Conservation (phyloP, 2,329 filamentous ascomycete genomes). For the Clonostachys chloroleuca region DNA sequence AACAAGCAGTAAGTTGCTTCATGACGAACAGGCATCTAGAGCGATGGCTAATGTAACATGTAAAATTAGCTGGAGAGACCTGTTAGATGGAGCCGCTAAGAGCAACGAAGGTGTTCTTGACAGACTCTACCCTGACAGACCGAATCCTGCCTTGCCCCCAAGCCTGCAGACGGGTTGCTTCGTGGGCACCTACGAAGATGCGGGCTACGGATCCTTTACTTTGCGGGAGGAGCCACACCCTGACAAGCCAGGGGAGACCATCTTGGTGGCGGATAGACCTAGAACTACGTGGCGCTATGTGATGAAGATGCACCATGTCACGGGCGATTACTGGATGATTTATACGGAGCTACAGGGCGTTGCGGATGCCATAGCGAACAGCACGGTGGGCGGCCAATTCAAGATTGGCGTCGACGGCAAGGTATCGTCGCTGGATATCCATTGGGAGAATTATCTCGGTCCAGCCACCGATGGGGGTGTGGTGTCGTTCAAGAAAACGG, state of each 20-base stretch:
- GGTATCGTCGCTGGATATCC: neutral
- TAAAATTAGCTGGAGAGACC: too few relatives aligned
- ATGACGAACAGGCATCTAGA: too few relatives aligned
- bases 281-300: conserved; percentile 14
- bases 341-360: conserved; percentile 5
- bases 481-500: conserved; percentile 1
- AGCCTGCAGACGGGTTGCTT: conserved; percentile 24
- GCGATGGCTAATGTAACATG: too few relatives aligned
- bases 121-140: conserved; percentile 27
- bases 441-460: neutral
- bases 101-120: conserved; percentile 13
- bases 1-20: too few relatives aligned
- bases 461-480: neutral
- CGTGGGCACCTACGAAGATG: conserved; percentile 36
- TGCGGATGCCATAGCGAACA: neutral
- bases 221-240: conserved; percentile 9
- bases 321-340: conserved; percentile 17
- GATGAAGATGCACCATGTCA: conserved; percentile 16
- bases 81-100: too few relatives aligned
- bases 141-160: conserved; percentile 23
- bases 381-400: neutral
- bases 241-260: conserved; percentile 4
- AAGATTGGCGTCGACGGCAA: conserved; percentile 1
- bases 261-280: conserved; percentile 13
- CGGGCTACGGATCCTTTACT: conserved; percentile 26